Base-by-base conservation (phyloP, 140 eudicot genomes). In the Senecio squalidus region DNA sequence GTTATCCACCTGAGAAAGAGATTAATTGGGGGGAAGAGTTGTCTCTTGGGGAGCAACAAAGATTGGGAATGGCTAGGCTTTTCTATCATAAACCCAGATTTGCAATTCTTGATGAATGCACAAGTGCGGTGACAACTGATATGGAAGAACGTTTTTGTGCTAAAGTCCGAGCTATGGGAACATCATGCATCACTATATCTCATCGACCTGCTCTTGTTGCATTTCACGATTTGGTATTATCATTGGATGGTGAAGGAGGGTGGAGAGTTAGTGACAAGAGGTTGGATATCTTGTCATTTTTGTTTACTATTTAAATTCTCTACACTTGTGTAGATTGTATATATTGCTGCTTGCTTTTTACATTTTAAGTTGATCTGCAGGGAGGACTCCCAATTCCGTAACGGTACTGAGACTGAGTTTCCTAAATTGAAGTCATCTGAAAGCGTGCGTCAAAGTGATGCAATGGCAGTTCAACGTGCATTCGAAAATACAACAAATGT, bases 201-300 rank as follows among this genome's bases (percentile, higher is more conserved):
- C 96, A 92, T 54, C 87, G 99, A 30, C 99, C 99, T 76, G 99
- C 99, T 18, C 80, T 93, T 57, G 99, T 93, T 73, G 99, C 99
- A 39, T 93, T 93, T 64, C 99, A 93, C 53, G 99, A 93, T 66
- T 77, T 93, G 23, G 96, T 93, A 30, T 68, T 93, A 67, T 93
- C 99, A 10, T 77, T 93, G 88, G 96, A 93, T 56, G 99, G 99
- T 34, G 99, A 93, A 88, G 99, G 99, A 47, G 96, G 99, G 51
- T 93, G 99, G 99, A 73, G 81, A 53, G 95, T 88, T 63, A 82
- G 82, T 57, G 70, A 77, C 63, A 88, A 84, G 71, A 82, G 94
- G 99, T 93, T 74, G 47, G 67, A 51, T 38, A 39, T 50, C 54
- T n/a, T 23, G 23, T 53, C 38, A 23, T 23, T 18, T 40, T 21